These are phyloP conservation scores for Penicillium paxilli DNA, from an alignment of 495 filamentous ascomycete species.

Conservation along the genomic window DNA sequence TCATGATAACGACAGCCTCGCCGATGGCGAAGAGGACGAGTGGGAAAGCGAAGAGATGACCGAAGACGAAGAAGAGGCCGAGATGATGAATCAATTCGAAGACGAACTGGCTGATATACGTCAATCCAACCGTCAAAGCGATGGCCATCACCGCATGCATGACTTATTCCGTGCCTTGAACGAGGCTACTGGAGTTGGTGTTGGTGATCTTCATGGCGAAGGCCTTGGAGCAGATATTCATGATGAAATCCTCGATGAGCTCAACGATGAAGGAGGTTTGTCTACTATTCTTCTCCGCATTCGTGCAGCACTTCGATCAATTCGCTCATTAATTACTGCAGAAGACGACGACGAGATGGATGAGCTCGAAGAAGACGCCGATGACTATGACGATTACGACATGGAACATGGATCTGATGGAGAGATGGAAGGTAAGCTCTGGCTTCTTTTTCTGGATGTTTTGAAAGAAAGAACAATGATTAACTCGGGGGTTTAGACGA, in stretches of 20 bases:
- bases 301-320: background rate
- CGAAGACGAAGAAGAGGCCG: constrained; percentile 55
- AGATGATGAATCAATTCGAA: constrained; percentile 51
- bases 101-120: constrained; percentile 61
- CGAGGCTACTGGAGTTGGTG: constrained; percentile 38
- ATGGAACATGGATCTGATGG: constrained; percentile 44
- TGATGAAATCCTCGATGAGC: constrained; percentile 63
- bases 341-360: constrained; percentile 55
- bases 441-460: no score
- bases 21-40: constrained; percentile 56
- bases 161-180: constrained; percentile 46
- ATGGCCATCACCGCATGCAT: constrained; percentile 54
- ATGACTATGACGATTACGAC: constrained; percentile 46
- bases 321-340: background rate
- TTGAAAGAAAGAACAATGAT: no score
- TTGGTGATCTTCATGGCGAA: constrained; percentile 37
- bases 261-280: constrained; percentile 69
- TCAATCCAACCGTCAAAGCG: constrained; percentile 60
- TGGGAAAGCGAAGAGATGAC: constrained; percentile 62
- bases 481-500: constrained; percentile 49
- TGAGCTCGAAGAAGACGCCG: constrained; percentile 50
- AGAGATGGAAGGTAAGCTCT: constrained; percentile 42
- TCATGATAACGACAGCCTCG: constrained; percentile 64
- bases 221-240: constrained; percentile 40
- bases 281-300: constrained; percentile 15